Evolutionary conservation across 768 basidiomycete genomes (phyloP), one percentile per base, ranked within the genome.

Genomic region (Hericium erinaceus): DNA sequence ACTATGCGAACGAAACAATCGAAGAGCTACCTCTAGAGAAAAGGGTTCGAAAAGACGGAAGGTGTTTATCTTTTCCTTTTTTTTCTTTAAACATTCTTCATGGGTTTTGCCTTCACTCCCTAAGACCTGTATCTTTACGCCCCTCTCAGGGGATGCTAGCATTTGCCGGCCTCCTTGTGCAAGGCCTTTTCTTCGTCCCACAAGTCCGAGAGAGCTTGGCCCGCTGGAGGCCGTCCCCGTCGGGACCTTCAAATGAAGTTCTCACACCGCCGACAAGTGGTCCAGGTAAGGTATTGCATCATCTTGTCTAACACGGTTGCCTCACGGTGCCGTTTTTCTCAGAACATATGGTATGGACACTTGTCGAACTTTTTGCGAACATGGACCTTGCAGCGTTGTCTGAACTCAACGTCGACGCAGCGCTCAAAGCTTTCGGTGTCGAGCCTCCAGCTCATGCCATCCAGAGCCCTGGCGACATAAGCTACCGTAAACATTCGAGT

Each of bases 101-200:
- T 39, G 58, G 54, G 37, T 10, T 28, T 18, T 18, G 28, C 41
- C 9, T n/a, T 26, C 24, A 13, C 55, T 18, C 20, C 28, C 26
- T 4, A 39, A 91, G 88, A n/a, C 89, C 89, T 12, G 77, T 90
- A 37, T 84, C 84, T 8, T 63, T 90, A 20, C 85, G 88, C 22
- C 78, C 86, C 1, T 78, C 80, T 18, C 63, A 67, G 20, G 69
- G 80, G 1, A 70, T 73, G 0, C 70, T 80, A 26, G 77, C 78
- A 2, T 84, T 87, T 60, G 83, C 84, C 22, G 80, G 83, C 1
- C 69, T 88, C 64, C 77, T 89, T 54, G 64, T 85, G 2, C 83
- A 86, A 66, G 81, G 80, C 0, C 64, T 91, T 3, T 88, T 80
- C 65, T 80, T 78, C 58, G 76, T 91, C 4, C 89, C 89, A 2